A percentile compares a stretch with the other conserved stretches of the same genome.
Conservation (phyloP, 1,284 basidiomycete genomes). For the Entoloma clypeatum region DNA sequence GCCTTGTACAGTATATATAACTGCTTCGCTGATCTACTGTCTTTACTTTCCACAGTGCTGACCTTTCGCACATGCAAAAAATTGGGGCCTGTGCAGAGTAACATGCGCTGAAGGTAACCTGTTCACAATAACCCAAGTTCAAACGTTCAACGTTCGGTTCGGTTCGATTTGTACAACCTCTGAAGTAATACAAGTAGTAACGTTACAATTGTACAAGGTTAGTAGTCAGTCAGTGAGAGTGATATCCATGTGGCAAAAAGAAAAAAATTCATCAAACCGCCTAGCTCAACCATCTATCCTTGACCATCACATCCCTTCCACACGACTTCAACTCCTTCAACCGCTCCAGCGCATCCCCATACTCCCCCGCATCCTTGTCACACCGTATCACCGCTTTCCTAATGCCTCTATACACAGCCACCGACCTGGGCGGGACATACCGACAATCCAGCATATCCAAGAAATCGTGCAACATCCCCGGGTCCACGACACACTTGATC, state of each 20-base stretch:
- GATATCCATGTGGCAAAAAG: background rate
- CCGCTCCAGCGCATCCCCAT: constrained; percentile 6
- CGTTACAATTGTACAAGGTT: no score
- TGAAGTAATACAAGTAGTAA: no score
- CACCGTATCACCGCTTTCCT: constrained; percentile 12
- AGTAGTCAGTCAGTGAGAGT: no score
- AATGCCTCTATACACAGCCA: constrained; percentile 12
- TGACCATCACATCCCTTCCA: constrained; percentile 9
- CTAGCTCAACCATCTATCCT: background rate
- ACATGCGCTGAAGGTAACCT: no score
- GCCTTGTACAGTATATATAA: no score
- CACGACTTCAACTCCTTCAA: constrained; percentile 7
- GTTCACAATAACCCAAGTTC: no score
- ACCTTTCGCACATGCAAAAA: no score
- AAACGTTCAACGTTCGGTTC: no score
- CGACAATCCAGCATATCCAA: constrained; percentile 18
- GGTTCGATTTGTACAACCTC: no score
- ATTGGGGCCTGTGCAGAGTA: no score
- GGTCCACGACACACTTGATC: constrained; percentile 11
- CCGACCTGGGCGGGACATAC: constrained; percentile 9
- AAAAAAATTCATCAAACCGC: background rate
- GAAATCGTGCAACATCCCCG: constrained; percentile 9
- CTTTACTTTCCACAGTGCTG: no score
- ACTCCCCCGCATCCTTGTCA: constrained; percentile 5
- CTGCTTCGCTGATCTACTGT: no score